Conservation (phyloP, 495 filamentous ascomycete species). For the Alectoria sarmentosa region DNA sequence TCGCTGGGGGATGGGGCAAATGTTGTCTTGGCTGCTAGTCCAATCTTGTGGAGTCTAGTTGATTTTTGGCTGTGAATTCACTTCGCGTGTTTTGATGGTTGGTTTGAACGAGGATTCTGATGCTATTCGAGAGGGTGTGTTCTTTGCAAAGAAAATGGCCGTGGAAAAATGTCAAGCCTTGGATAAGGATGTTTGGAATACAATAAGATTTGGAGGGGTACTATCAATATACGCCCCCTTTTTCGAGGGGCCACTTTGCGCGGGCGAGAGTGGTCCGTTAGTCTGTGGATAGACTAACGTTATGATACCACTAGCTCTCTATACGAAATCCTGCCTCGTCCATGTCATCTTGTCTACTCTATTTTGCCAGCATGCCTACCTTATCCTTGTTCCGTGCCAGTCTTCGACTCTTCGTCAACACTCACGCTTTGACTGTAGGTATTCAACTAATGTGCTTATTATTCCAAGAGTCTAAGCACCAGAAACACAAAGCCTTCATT, state of each 20-base stretch:
- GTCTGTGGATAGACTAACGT: constrained; percentile 7
- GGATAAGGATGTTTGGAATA: background rate
- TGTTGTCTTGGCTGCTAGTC: constrained; percentile 21
- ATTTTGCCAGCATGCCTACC: too few species aligned
- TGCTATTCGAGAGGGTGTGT: background rate
- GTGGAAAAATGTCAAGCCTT: background rate
- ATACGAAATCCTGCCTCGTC: background rate
- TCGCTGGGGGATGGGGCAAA: constrained; percentile 9
- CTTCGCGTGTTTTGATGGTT: constrained; percentile 1
- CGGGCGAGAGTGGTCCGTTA: constrained; percentile 3
- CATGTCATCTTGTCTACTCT: too few species aligned
- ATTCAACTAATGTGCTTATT: too few species aligned
- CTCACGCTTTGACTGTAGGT: too few species aligned
- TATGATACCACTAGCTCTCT: constrained; percentile 2
- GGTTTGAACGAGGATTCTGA: background rate
- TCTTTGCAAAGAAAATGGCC: constrained; percentile 5
- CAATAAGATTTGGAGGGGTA: constrained; percentile 17
- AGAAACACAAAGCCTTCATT: background rate
- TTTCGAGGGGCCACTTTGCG: constrained; percentile 20
- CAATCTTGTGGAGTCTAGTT: constrained; percentile 19
- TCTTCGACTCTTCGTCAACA: background rate
- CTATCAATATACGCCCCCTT: constrained; percentile 16
- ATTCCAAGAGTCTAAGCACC: background rate
- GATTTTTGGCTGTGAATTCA: constrained; percentile 3
- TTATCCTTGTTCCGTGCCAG: background rate